Evolutionary conservation across 805 yeast species (phyloP).

Genomic region (Yarrowia sp.): DNA sequence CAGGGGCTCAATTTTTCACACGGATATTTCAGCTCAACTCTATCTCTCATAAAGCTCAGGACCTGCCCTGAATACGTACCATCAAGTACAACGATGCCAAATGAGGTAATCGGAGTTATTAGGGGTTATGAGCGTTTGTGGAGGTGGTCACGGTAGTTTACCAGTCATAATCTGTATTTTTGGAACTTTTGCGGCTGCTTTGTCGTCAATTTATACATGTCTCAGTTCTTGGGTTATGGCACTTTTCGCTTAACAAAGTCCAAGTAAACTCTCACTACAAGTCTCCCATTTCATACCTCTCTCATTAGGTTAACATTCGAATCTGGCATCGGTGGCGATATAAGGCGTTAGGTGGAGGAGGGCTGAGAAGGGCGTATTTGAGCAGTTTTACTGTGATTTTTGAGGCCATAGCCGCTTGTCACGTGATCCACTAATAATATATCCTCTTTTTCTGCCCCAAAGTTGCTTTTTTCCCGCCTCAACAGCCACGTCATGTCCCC

Average conservation of each 20-base stretch:
- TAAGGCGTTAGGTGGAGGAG: conserved; percentile 2
- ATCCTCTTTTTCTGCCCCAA: not conserved
- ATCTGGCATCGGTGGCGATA: conserved; percentile 26
- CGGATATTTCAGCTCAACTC: not conserved
- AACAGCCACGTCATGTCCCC: conserved; percentile 5
- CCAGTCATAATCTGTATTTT: too few relatives aligned
- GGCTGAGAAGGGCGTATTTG: not conserved
- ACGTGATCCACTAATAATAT: not conserved
- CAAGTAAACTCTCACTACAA: too few relatives aligned
- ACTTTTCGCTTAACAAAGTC: too few relatives aligned
- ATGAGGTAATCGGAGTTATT: not conserved
- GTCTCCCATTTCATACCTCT: too few relatives aligned
- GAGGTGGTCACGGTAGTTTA: too few relatives aligned
- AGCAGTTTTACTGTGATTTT: not conserved
- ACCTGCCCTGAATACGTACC: conserved; percentile 4
- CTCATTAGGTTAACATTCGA: not conserved
- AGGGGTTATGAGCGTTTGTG: too few relatives aligned
- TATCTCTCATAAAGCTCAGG: not conserved
- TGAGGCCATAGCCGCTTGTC: not conserved
- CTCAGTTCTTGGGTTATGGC: too few relatives aligned
- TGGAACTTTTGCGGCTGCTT: too few relatives aligned
- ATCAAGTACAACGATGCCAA: not conserved
- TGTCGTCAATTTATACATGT: too few relatives aligned
- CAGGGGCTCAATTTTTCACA: too few relatives aligned
- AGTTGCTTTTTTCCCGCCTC: not conserved